Evolutionary conservation across 176 grass and related monocot species (phyloP), one percentile per base, ranked within the genome.

Genomic region (Themeda triandra): DNA sequence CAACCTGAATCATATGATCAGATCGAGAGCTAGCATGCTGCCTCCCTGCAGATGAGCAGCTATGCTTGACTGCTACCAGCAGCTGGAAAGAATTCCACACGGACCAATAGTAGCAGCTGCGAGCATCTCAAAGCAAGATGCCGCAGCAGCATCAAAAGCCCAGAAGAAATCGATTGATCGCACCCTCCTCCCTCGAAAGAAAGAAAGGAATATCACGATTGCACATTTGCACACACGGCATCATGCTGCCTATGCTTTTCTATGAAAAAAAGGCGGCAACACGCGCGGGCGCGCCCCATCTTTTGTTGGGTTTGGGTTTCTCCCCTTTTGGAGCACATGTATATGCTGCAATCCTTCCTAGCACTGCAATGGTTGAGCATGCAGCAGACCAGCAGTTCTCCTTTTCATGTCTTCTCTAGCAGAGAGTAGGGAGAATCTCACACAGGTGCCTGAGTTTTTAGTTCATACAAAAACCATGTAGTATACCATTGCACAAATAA

Each of bases 241-340:
- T 58, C 82, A 77, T 71, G 88, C 78, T 65, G 78, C 83, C 83
- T 30, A 24, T 63, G 76, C 75, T 54, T 91, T 83, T 66, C 39
- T 4, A 32, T 13, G 23, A 42, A 63, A 87, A 63, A 87, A 87
- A 42, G 60, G 40, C 80, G 41, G 80, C 75, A 35, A 62, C 89
- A 31, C 39, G 19, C 56, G 35, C 64, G 54, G 21, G 54, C 54
- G 21, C 54, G 8, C 19, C 32, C 31, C 31, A 73, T 41, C 72
- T 79, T 86, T 83, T 84, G 48, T 73, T 73, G 65, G 53, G 21
- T 13, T 13, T 24, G 8, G 10, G 23, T 13, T 53, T n/a, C 53
- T 18, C 56, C 66, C 23, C 17, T 82, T 78, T 85, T 39, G 23
- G 48, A 74, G 35, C 74, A 48, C 68, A 58, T 73, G 42, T 24